phyloP scores from a whole-genome alignment of 768 basidiomycete species.

The Agrocybe pediades region DNA sequence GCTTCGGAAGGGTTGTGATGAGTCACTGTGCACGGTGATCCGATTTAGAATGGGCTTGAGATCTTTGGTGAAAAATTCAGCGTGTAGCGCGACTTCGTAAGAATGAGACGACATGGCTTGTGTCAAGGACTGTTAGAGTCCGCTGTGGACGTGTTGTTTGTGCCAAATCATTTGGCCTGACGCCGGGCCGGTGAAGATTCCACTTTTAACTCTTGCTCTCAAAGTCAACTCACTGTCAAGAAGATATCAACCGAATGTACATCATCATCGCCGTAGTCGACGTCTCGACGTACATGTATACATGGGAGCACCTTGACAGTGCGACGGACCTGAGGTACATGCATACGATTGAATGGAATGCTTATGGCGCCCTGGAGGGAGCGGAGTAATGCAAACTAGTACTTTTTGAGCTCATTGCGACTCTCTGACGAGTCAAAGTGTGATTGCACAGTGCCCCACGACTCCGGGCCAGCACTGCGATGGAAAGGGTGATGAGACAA shows the following conservation, averaged over 20 bases:
- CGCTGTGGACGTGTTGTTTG: neutral
- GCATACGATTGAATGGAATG: too few relatives aligned
- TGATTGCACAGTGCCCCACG: too few relatives aligned
- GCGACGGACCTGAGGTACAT: neutral
- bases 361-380: neutral
- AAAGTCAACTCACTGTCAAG: too few relatives aligned
- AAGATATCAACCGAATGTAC: neutral
- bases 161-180: neutral
- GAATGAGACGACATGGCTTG: constrained; percentile 52
- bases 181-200: neutral
- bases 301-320: neutral
- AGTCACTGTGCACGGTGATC: constrained; percentile 81
- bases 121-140: neutral
- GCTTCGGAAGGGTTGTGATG: constrained; percentile 69
- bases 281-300: neutral
- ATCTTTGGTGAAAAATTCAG: constrained; percentile 78
- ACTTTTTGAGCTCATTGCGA: neutral
- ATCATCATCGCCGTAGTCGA: neutral
- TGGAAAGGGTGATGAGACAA: too few relatives aligned
- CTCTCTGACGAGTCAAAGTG: neutral
- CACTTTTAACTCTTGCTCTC: too few relatives aligned
- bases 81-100: constrained; percentile 83
- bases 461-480: too few relatives aligned
- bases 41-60: constrained; percentile 78
- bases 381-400: neutral